Conservation (phyloP, 2,329 filamentous ascomycete species). For the Verticillium klebahnii region DNA sequence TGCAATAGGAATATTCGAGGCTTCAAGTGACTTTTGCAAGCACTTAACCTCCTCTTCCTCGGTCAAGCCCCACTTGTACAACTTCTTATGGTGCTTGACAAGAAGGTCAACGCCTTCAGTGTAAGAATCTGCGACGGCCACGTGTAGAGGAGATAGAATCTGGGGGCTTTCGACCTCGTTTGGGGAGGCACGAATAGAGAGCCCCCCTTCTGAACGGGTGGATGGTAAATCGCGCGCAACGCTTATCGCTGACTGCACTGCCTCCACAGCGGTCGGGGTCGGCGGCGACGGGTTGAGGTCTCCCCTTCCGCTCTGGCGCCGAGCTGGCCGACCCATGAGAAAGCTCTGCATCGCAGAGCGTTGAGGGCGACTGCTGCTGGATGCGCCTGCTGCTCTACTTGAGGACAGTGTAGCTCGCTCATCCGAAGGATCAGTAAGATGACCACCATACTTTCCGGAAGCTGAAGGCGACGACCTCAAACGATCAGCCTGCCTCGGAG, state of each 20-base stretch:
- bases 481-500: background rate
- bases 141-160: background rate
- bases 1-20: background rate
- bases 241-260: background rate
- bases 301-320: background rate
- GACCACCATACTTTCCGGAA: background rate
- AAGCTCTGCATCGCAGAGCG: background rate
- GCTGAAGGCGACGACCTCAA: background rate
- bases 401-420: background rate
- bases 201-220: background rate
- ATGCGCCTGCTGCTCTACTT: background rate
- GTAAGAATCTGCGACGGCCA: background rate
- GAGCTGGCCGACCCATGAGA: background rate
- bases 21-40: background rate
- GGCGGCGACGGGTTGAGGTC: background rate
- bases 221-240: background rate
- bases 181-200: background rate
- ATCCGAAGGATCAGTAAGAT: background rate
- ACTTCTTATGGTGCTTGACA: background rate
- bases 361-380: background rate
- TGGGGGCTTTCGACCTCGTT: background rate
- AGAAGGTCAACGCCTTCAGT: background rate
- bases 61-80: background rate
- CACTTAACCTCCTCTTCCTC: background rate
- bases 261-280: background rate